Base-by-base conservation (phyloP, 2,329 filamentous ascomycete genomes). In the Clarireedia paspali region DNA sequence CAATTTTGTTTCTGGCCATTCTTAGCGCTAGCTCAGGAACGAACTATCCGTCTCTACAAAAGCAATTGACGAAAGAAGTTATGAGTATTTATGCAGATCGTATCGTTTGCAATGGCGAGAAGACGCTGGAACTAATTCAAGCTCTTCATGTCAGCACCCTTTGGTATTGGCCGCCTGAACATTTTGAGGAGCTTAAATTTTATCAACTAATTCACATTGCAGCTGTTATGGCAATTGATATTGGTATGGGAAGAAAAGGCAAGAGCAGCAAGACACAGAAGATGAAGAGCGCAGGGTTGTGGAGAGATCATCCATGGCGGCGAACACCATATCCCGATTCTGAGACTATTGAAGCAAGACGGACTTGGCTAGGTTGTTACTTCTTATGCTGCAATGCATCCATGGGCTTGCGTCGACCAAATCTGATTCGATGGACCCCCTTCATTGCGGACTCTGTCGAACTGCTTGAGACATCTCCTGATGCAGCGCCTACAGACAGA, bases 1-100 rank as follows among this genome's bases (percentile, higher is more conserved):
- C 87, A 1, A 75, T 81, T 2, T 74, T 91, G 7, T 90, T 90
- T 64, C 75, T 88, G n/a, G 77, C 87, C 30, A 75, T 90, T 63
- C 80, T 91, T 70, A 64, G 63, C 60, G 80, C 85, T 0, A 83
- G 81, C 7, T 79, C 85, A 5, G 78, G 83, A 4, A 81, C 80
- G 9, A 73, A 75, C 20, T 75, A 77, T 23, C 68, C 68, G 64
- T 60, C 65, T 5, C 62, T 79, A 4, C 74, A 75, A 40, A 68
- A 68, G 6, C 63, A 66, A 26, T 68, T 80, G 39, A 77, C 77
- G 53, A 72, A 72, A 40, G 76, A 80, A 61, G 67, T 79, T 39
- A 70, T 79, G 57, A 71, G 70, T 46, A 68, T 74, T 23, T 78
- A 76, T 64, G 74, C 76, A 6, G 73, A 75, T 15, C 69, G 71